These are phyloP conservation scores for Fusarium nematophilum DNA, from an alignment of 2,329 filamentous ascomycete species.

Conservation along the genomic window DNA sequence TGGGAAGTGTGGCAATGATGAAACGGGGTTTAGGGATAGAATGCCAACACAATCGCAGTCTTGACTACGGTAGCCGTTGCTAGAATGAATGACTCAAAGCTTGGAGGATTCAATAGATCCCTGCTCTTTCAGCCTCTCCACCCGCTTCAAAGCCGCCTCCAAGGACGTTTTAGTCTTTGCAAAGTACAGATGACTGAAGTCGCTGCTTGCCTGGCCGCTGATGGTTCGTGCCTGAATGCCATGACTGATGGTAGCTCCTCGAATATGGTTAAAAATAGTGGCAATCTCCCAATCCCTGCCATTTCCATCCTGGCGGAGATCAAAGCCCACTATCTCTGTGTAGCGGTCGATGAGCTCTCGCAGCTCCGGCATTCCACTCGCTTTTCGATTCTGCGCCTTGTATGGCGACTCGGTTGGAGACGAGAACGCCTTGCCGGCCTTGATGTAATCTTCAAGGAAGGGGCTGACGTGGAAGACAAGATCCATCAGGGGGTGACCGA, in stretches of 20 bases:
- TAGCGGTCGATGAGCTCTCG: constrained; percentile 6
- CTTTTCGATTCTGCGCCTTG: neutral
- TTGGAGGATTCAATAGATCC: constrained; percentile 20
- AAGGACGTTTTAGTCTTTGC: constrained; percentile 6
- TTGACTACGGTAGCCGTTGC: no score
- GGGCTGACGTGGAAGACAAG: constrained; percentile 9
- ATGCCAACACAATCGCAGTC: no score
- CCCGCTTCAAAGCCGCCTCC: neutral
- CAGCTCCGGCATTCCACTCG: neutral
- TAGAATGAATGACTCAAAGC: no score
- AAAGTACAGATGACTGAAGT: constrained; percentile 17
- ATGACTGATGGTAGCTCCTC: constrained; percentile 13
- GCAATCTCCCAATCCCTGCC: constrained; percentile 20
- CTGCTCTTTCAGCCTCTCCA: neutral
- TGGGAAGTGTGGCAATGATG: no score
- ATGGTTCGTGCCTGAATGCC: constrained; percentile 18
- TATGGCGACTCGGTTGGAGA: no score
- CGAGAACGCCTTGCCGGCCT: neutral
- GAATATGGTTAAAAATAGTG: constrained; percentile 9
- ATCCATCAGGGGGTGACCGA: constrained; percentile 20
- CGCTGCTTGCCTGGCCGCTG: constrained; percentile 19
- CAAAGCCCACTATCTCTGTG: constrained; percentile 7
- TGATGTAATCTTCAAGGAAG: neutral
- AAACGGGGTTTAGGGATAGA: no score
- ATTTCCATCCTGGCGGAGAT: constrained; percentile 9